phyloP scores from a whole-genome alignment of 2,329 filamentous ascomycete genomes.

The Aspergillus tamarii region DNA sequence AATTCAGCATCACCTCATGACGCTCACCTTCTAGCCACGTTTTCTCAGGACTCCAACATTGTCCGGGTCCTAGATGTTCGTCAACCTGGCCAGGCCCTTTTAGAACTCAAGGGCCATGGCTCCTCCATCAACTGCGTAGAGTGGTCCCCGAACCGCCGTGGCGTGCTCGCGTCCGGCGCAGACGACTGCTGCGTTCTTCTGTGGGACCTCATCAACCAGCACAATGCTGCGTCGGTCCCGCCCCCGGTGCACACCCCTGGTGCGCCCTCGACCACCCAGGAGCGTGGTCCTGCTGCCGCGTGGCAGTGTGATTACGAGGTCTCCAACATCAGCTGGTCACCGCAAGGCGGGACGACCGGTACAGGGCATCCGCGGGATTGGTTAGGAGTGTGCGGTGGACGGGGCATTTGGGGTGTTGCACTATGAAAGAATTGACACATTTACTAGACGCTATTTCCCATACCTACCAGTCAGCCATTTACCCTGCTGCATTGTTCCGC shows the following conservation, averaged over 20 bases:
- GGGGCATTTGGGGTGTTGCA: slow-evolving; percentile 49
- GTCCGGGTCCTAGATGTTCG: slow-evolving; percentile 95
- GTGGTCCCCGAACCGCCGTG: slow-evolving; percentile 87
- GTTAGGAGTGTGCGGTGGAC: slow-evolving; percentile 51
- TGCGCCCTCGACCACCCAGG: slow-evolving; percentile 36
- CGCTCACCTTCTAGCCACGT: slow-evolving; percentile 93
- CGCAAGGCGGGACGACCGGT: slow-evolving; percentile 40
- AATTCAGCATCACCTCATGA: slow-evolving; percentile 83
- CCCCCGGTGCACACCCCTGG: slow-evolving; percentile 34
- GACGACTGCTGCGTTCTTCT: slow-evolving; percentile 91
- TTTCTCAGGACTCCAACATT: slow-evolving; percentile 87
- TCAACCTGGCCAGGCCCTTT: slow-evolving; percentile 90
- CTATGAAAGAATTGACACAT: slow-evolving; percentile 30
- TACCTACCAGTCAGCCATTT: slow-evolving; percentile 9
- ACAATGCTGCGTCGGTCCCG: slow-evolving; percentile 53
- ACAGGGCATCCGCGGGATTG: slow-evolving; percentile 41
- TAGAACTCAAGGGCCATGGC: slow-evolving; percentile 88
- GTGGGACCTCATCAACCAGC: slow-evolving; percentile 84
- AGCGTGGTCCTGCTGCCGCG: slow-evolving; percentile 48
- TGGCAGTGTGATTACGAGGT: slow-evolving; percentile 53
- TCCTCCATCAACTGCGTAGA: slow-evolving; percentile 89
- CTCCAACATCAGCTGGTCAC: slow-evolving; percentile 53
- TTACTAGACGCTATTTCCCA: slow-evolving; percentile 16
- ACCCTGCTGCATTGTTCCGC: neutral
- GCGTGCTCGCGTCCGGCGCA: slow-evolving; percentile 85